These are phyloP conservation scores for Yamadazyma conglobata DNA, from an alignment of 1,139 yeast genomes.

Conservation along the genomic window DNA sequence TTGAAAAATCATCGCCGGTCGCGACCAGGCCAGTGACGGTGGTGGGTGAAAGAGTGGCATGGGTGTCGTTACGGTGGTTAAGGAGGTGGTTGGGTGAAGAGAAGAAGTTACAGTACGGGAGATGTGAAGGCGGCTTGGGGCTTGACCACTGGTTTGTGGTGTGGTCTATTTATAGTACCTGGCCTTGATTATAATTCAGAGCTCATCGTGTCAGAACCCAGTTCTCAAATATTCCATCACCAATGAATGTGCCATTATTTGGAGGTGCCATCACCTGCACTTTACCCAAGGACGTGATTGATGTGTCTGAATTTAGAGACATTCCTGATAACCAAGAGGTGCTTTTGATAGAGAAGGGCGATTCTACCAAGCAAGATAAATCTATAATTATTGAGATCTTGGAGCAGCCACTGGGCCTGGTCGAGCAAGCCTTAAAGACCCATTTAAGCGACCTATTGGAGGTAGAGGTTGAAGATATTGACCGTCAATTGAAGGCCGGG, in stretches of 20 bases:
- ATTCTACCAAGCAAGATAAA: conserved; percentile 40
- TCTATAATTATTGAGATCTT: conserved; percentile 70
- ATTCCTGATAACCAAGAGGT: conserved; percentile 92
- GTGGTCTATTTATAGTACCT: too few relatives aligned
- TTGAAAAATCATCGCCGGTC: too few relatives aligned
- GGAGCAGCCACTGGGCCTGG: conserved; percentile 43
- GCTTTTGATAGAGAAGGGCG: conserved; percentile 44
- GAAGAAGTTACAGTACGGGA: too few relatives aligned
- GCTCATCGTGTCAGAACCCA: too few relatives aligned
- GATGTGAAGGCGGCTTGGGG: too few relatives aligned
- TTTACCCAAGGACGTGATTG: conserved; percentile 57
- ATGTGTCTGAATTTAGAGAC: conserved; percentile 71
- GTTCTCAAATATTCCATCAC: too few relatives aligned
- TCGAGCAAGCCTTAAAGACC: conserved; percentile 31
- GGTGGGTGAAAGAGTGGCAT: too few relatives aligned
- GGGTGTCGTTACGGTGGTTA: too few relatives aligned
- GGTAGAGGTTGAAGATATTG: conserved; percentile 7
- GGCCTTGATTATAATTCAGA: too few relatives aligned
- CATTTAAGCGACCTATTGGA: conserved; percentile 45
- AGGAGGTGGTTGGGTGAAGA: too few relatives aligned
- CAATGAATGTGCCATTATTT: conserved; percentile 30
- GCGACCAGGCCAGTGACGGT: too few relatives aligned
- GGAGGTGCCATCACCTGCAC: conserved; percentile 74
- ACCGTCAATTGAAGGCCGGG: conserved; percentile 2
- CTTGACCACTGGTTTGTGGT: too few relatives aligned